Conservation (phyloP, 805 yeast genomes). For the Blastobotrys attinorum region DNA sequence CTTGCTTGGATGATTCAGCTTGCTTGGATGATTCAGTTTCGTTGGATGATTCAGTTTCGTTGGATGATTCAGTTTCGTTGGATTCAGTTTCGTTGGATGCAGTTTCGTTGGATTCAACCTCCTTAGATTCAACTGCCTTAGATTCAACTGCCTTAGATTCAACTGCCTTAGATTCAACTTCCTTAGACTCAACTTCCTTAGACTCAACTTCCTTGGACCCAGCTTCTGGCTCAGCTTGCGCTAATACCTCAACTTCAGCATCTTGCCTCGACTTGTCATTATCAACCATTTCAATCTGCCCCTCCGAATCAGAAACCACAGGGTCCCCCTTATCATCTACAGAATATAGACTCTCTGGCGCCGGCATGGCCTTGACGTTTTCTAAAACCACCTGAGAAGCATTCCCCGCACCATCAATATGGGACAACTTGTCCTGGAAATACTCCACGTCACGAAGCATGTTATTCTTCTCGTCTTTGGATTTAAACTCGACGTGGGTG, state of each 20-base stretch:
- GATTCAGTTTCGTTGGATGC: slow-evolving; percentile 14
- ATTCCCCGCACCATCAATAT: slow-evolving; percentile 32
- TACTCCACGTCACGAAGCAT: slow-evolving; percentile 54
- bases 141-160: slow-evolving; percentile 10
- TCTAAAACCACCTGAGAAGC: slow-evolving; percentile 15
- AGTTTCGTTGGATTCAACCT: slow-evolving; percentile 9
- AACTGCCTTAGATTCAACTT: slow-evolving; percentile 5
- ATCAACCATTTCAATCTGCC: not conserved
- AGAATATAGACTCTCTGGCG: slow-evolving; percentile 8
- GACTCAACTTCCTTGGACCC: slow-evolving; percentile 1
- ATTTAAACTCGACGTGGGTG: slow-evolving; percentile 32
- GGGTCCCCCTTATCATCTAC: not conserved
- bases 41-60: slow-evolving; percentile 23
- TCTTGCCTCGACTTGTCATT: not conserved
- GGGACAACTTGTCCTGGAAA: slow-evolving; percentile 53
- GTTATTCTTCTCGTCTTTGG: slow-evolving; percentile 27
- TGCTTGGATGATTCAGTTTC: slow-evolving; percentile 23
- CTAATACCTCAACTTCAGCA: not conserved
- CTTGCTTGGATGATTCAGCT: slow-evolving; percentile 23
- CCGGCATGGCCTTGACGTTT: slow-evolving; percentile 15
- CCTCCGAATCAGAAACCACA: not conserved
- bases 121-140: slow-evolving; percentile 11
- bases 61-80: slow-evolving; percentile 21
- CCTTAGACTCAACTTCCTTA: slow-evolving; percentile 2
- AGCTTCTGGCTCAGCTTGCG: not conserved